phyloP scores from a whole-genome alignment of 2,329 filamentous ascomycete species.

The Colletotrichum abscissum region DNA sequence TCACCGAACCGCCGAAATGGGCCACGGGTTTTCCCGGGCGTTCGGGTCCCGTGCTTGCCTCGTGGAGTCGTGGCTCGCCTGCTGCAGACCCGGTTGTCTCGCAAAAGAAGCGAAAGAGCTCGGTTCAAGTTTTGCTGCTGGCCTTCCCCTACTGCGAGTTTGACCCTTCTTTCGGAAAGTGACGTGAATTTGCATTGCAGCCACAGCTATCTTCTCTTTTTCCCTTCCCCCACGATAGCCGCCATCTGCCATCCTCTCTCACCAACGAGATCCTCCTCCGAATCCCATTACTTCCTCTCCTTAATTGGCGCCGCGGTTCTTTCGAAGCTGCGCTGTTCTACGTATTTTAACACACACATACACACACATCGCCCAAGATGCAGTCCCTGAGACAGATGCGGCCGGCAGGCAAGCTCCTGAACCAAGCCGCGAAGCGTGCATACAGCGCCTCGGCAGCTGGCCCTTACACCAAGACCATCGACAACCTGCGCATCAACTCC shows the following conservation, averaged over 20 bases:
- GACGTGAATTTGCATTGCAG: slow-evolving; percentile 35
- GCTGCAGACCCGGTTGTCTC: slow-evolving; percentile 36
- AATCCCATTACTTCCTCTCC: not conserved
- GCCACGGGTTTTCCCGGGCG: slow-evolving; percentile 38
- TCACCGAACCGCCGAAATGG: not conserved
- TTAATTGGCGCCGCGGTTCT: slow-evolving; percentile 17
- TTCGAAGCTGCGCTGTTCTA: slow-evolving; percentile 26
- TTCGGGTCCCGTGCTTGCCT: slow-evolving; percentile 18
- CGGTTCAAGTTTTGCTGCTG: slow-evolving; percentile 37
- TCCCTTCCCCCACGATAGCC: slow-evolving; percentile 11
- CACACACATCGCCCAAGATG: slow-evolving; percentile 66
- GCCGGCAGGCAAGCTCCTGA: slow-evolving; percentile 76
- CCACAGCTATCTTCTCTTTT: slow-evolving; percentile 22
- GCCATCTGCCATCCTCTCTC: slow-evolving; percentile 3
- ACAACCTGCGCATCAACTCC: slow-evolving; percentile 91
- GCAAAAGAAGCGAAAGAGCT: slow-evolving; percentile 26
- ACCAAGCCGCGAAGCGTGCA: slow-evolving; percentile 72
- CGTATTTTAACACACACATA: slow-evolving; percentile 24
- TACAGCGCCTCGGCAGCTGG: slow-evolving; percentile 78
- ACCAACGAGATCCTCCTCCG: slow-evolving; percentile 3
- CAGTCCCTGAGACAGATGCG: slow-evolving; percentile 81
- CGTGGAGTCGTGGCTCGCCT: slow-evolving; percentile 16
- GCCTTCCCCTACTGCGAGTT: slow-evolving; percentile 4
- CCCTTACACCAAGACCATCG: slow-evolving; percentile 77
- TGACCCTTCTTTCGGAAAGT: slow-evolving; percentile 36